Evolutionary conservation across 305 asterid genomes (phyloP).

Genomic region (Stenogyne calaminthoides): DNA sequence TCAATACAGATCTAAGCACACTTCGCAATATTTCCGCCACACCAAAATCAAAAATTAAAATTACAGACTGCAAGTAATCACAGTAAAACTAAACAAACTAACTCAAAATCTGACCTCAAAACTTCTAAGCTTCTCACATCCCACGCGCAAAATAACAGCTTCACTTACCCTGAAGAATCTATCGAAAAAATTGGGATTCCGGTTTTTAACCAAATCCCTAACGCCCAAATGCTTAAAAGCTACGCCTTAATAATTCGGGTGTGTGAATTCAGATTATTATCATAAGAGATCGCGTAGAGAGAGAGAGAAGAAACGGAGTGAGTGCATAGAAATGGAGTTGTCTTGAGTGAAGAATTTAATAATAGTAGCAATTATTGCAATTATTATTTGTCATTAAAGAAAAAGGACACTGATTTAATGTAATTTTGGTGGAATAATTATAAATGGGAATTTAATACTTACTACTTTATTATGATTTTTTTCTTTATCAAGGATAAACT

Average conservation of each 20-base stretch:
- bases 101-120: constrained; percentile 49
- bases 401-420: constrained; percentile 45
- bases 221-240: constrained; percentile 44
- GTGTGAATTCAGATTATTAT: constrained; percentile 46
- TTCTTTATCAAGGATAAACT: constrained; percentile 20
- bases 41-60: not conserved
- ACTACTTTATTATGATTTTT: constrained; percentile 32
- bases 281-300: constrained; percentile 65
- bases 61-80: constrained; percentile 23
- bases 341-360: constrained; percentile 50
- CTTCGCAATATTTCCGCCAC: constrained; percentile 31
- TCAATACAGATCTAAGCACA: constrained; percentile 62
- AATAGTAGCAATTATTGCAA: constrained; percentile 51
- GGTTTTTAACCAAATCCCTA: constrained; percentile 43
- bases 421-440: constrained; percentile 48
- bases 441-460: constrained; percentile 40
- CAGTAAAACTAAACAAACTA: constrained; percentile 24
- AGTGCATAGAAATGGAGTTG: constrained; percentile 40
- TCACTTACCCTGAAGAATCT: constrained; percentile 43
- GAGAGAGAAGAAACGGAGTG: constrained; percentile 36
- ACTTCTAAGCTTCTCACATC: constrained; percentile 51
- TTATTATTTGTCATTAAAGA: constrained; percentile 49
- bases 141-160: constrained; percentile 45
- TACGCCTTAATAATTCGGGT: constrained; percentile 43
- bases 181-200: constrained; percentile 33